Base-by-base conservation (phyloP, 208 protist species). In the Perkinsela sp. region DNA sequence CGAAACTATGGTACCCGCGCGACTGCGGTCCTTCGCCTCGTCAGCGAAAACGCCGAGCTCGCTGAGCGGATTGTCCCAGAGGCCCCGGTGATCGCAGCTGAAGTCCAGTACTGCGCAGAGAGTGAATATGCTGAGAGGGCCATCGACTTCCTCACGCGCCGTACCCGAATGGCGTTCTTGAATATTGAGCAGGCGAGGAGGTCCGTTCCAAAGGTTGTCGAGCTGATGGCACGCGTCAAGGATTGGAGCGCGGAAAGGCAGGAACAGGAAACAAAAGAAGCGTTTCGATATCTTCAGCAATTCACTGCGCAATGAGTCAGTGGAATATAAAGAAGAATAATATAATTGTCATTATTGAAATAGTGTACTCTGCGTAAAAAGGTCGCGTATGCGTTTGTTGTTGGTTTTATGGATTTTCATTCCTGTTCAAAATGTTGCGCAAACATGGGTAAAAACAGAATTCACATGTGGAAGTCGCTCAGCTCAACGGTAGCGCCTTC, bases 131-230 rank as follows among this genome's bases (percentile, higher is more conserved):
- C 89, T 32, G 76, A 84, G 69, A 84, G 80, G 67, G 83, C 89
- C 2, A 78, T 76, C 31, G 92, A 96, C 75, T 89, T 95, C 68
- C 68, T 96, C 48, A 81, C 86, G 1, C 86, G 88, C 66, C 86
- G 92, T 67, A 93, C 84, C 1, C 88, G 90, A 30, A 72, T 94
- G 67, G 79, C 87, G 2, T 94, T 95, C 68, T 72, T 95, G 13
- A 80, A 95, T 72, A 73, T 72, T 30, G 73, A 77, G 0, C 73
- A 75, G 31, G 85, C 92, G 0, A 76, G 81, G 66, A 71, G 68
- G 48, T 72, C 80, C 29, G 77, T 93, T 31, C 82, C 80, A 1
- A 80, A 80, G 30, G 88, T 96, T 31, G 75, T 88, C 6, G 77
- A 83, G 67, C 74, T 95, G 28, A 93, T 95, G 88, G 81, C 69